These are phyloP conservation scores for Royoungia palumana DNA, from an alignment of 768 basidiomycete species.

Conservation along the genomic window DNA sequence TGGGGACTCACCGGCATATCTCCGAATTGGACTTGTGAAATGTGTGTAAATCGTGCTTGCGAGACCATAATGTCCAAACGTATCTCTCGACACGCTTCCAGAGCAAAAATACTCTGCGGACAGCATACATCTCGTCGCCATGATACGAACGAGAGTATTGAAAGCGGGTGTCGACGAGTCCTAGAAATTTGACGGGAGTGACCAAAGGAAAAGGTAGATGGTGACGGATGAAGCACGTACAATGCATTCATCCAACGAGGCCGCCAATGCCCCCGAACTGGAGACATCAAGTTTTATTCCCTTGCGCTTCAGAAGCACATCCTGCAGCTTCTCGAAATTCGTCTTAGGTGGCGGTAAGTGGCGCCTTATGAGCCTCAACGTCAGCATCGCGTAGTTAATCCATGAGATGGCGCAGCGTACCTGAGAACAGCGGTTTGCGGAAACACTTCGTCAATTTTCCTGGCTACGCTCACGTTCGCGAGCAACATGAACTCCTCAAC, in stretches of 20 bases:
- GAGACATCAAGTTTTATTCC: conserved; percentile 85
- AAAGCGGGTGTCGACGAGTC: conserved; percentile 84
- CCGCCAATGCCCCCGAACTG: conserved; percentile 84
- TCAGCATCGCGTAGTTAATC: conserved; percentile 3
- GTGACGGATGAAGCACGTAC: conserved; percentile 50
- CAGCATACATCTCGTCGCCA: conserved; percentile 98
- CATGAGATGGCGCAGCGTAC: conserved; percentile 32
- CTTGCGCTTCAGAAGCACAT: conserved; percentile 83
- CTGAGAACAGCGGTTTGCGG: conserved; percentile 93
- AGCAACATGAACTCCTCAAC: conserved; percentile 99
- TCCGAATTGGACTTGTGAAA: conserved; percentile 95
- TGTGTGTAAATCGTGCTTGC: conserved; percentile 97
- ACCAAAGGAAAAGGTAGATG: not conserved
- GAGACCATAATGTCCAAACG: conserved; percentile 97
- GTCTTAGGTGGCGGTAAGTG: conserved; percentile 88
- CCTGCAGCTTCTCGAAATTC: conserved; percentile 95
- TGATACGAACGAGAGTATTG: conserved; percentile 96
- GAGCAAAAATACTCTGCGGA: conserved; percentile 98
- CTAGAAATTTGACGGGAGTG: conserved; percentile 36
- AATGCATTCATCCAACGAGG: conserved; percentile 82
- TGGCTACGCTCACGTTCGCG: conserved; percentile 92
- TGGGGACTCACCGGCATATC: conserved; percentile 74
- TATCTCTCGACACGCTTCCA: conserved; percentile 86
- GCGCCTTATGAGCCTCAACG: conserved; percentile 47
- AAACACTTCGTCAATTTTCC: conserved; percentile 89